A percentile compares a stretch with the other conserved stretches of the same genome.
Conservation (phyloP, 148 eudicot species). For the Persicaria tinctoria region DNA sequence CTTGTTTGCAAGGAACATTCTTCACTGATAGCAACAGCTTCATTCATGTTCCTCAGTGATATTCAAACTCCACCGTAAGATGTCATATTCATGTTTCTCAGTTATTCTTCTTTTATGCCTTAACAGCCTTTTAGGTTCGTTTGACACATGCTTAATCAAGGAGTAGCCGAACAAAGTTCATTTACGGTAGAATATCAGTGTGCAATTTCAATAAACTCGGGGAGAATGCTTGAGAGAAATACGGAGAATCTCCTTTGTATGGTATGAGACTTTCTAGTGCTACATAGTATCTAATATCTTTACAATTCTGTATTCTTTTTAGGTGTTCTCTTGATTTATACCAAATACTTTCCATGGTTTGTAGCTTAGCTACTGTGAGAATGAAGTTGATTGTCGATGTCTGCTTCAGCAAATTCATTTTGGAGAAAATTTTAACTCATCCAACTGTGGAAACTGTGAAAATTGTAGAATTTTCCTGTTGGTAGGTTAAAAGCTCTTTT, state of each 20-base stretch:
- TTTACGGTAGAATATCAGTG: conserved; percentile 36
- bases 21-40: too few species aligned
- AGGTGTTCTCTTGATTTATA: conserved; percentile 16
- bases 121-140: conserved; percentile 47
- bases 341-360: conserved; percentile 2
- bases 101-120: too few species aligned
- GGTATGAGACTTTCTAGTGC: conserved; percentile 35
- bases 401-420: conserved; percentile 86
- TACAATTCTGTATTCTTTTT: not conserved
- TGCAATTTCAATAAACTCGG: conserved; percentile 35
- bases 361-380: conserved; percentile 88
- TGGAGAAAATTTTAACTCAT: conserved; percentile 78
- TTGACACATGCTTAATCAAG: conserved; percentile 95
- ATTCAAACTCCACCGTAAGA: too few species aligned
- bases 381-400: conserved; percentile 93
- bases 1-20: too few species aligned
- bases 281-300: conserved; percentile 7
- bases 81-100: too few species aligned
- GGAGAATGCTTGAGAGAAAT: conserved; percentile 68
- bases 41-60: too few species aligned
- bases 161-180: conserved; percentile 63
- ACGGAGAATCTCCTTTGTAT: conserved; percentile 76
- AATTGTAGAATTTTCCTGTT: conserved; percentile 43
- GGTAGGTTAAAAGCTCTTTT: conserved; percentile 35
- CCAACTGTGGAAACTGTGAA: conserved; percentile 67